phyloP scores from a whole-genome alignment of 2,329 filamentous ascomycete genomes.

The Sphaerulina vaccinii region DNA sequence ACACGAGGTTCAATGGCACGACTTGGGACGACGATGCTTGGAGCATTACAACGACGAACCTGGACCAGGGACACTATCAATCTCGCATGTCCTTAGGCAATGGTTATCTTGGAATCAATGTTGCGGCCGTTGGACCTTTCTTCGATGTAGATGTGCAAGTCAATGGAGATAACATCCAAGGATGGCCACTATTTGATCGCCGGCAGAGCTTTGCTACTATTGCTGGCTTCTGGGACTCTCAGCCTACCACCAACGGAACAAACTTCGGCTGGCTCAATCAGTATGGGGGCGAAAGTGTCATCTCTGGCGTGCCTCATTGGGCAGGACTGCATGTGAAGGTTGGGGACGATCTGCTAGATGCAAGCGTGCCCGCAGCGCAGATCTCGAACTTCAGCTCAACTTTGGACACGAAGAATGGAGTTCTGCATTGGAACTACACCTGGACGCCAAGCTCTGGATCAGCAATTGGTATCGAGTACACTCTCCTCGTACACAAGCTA shows the following conservation, averaged over 20 bases:
- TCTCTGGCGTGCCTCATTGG: slow-evolving; percentile 70
- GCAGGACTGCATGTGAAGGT: slow-evolving; percentile 59
- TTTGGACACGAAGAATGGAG: slow-evolving; percentile 62
- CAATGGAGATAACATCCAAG: slow-evolving; percentile 55
- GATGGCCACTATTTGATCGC: slow-evolving; percentile 65
- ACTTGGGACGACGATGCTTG: slow-evolving; percentile 61
- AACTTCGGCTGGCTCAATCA: slow-evolving; percentile 69
- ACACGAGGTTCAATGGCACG: slow-evolving; percentile 53
- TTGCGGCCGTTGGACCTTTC: slow-evolving; percentile 63
- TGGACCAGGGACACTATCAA: slow-evolving; percentile 61
- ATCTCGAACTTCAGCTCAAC: slow-evolving; percentile 62
- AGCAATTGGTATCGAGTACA: slow-evolving; percentile 61
- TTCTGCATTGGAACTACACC: slow-evolving; percentile 63
- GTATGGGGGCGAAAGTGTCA: slow-evolving; percentile 68
- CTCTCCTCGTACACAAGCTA: slow-evolving; percentile 65
- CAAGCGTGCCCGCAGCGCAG: slow-evolving; percentile 57
- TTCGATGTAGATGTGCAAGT: slow-evolving; percentile 59
- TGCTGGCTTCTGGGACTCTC: slow-evolving; percentile 64
- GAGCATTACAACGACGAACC: slow-evolving; percentile 52
- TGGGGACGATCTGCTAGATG: slow-evolving; percentile 56
- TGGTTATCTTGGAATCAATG: slow-evolving; percentile 64
- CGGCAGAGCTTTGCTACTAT: slow-evolving; percentile 67
- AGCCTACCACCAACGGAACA: slow-evolving; percentile 57
- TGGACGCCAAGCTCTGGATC: slow-evolving; percentile 58
- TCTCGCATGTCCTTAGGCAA: slow-evolving; percentile 61